These are phyloP conservation scores for Osmozyma mogii DNA, from an alignment of 805 yeast species.

Conservation along the genomic window DNA sequence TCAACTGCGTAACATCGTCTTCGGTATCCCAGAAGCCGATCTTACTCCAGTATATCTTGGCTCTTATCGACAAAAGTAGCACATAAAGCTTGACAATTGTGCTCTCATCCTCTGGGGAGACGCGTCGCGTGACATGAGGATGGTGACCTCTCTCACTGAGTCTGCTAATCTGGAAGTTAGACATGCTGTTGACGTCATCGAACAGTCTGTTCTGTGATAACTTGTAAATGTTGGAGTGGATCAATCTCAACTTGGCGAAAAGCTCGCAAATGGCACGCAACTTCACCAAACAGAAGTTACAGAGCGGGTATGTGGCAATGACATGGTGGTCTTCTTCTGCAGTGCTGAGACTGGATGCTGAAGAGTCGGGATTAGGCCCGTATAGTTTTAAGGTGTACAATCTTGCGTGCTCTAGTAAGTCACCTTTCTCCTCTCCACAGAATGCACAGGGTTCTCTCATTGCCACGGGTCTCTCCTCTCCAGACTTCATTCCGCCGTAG, in stretches of 20 bases:
- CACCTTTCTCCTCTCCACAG: slow-evolving; percentile 74
- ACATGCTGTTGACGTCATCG: slow-evolving; percentile 18
- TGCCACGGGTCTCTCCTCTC: slow-evolving; percentile 51
- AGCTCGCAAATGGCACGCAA: slow-evolving; percentile 79
- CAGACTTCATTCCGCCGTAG: slow-evolving; percentile 16
- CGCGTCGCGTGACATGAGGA: no score
- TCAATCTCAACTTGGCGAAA: slow-evolving; percentile 63
- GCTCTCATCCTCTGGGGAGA: slow-evolving; percentile 25
- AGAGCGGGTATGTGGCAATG: slow-evolving; percentile 53
- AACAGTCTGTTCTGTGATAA: slow-evolving; percentile 28
- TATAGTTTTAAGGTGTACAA: slow-evolving; percentile 56
- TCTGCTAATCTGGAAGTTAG: slow-evolving; percentile 22
- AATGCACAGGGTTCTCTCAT: slow-evolving; percentile 68
- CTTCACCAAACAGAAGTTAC: slow-evolving; percentile 74
- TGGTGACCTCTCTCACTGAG: no score
- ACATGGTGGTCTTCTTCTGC: slow-evolving; percentile 19
- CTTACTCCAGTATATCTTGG: slow-evolving; percentile 76
- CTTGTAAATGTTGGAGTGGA: slow-evolving; percentile 51
- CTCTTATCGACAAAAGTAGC: slow-evolving; percentile 45
- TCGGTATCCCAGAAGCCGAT: slow-evolving; percentile 68
- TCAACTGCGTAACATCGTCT: slow-evolving; percentile 22
- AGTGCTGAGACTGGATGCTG: slow-evolving; percentile 5
- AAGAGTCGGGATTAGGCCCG: slow-evolving; percentile 16
- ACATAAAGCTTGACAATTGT: slow-evolving; percentile 45
- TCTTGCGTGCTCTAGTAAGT: slow-evolving; percentile 68